These are phyloP conservation scores for Xylariaceae sp. DNA, from an alignment of 2,329 filamentous ascomycete genomes.

Conservation along the genomic window DNA sequence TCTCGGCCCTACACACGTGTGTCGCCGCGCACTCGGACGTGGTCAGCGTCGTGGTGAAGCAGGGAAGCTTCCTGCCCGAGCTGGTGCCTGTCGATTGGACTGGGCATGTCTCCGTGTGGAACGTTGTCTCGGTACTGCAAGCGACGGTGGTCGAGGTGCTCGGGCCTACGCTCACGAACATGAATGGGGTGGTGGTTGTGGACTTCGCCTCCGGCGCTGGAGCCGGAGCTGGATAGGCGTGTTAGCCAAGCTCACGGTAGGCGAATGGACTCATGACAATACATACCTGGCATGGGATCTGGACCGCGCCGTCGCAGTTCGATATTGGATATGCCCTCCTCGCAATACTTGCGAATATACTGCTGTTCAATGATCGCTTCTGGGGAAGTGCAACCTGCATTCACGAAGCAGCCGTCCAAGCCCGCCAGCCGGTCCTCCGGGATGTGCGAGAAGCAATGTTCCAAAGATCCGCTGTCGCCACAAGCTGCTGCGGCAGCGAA, in stretches of 20 bases:
- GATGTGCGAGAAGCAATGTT: constrained; percentile 36
- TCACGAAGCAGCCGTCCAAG: constrained; percentile 34
- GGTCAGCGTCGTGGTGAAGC: constrained; percentile 26
- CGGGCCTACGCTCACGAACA: background rate
- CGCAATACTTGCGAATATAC: constrained; percentile 30
- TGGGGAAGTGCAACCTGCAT: constrained; percentile 31
- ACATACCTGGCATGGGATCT: constrained; percentile 18
- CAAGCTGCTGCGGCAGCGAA: constrained; percentile 39
- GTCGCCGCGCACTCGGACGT: constrained; percentile 22
- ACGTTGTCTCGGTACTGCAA: constrained; percentile 1
- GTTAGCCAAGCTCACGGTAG: constrained; percentile 1
- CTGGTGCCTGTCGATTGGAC: background rate
- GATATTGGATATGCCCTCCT: constrained; percentile 11
- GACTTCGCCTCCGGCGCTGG: constrained; percentile 4
- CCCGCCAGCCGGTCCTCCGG: constrained; percentile 25
- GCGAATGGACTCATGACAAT: too few relatives aligned
- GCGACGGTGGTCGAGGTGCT: constrained; percentile 8
- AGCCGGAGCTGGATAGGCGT: constrained; percentile 5
- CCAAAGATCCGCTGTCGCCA: constrained; percentile 37
- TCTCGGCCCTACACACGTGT: constrained; percentile 30
- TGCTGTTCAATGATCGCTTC: constrained; percentile 31
- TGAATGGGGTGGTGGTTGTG: constrained; percentile 1
- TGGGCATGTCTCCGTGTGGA: constrained; percentile 8
- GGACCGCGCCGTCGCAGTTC: constrained; percentile 21
- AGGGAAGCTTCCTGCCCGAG: constrained; percentile 14